Evolutionary conservation across 2,329 filamentous ascomycete genomes (phyloP), one percentile per base, ranked within the genome.

Genomic region (Xylaria polymorpha): DNA sequence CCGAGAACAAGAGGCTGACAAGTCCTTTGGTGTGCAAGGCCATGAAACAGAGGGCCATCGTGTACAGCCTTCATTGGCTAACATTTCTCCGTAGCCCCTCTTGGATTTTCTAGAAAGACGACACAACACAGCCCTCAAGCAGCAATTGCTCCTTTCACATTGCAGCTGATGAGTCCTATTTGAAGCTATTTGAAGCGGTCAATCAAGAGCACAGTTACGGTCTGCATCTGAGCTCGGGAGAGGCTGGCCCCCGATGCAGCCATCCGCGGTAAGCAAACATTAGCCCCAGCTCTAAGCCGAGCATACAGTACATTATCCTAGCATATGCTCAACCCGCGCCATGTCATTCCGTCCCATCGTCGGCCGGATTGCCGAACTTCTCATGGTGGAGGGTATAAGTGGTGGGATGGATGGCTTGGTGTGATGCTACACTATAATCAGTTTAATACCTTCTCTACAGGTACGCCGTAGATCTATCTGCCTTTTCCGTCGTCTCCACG

Each of bases 21-120:
- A 62, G 18, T 41, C 18, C 67, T 65, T 55, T n/a, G 18, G 18
- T 51, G 18, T 51, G 58, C 72, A 69, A 67, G 74, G 62, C 66
- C 58, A 70, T 75, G 74, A 76, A 75, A 75, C 74, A 67, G 44
- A 65, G 48, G 62, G 62, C 56, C 55, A 50, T 75, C 73, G 74
- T 76, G 74, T 75, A 71, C 66, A 35, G 43, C 62, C 62, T 69
- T 61, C 22, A 76, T 75, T 76, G 74, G 74, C 61, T 67, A 60
- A 61, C 41, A 22, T 14, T 35, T 61, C 29, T n/a, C 39, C 41
- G 57, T n/a, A 39, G 18, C 43, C 64, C 60, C 61, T 59, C 57
- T 65, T 53, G 25, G 46, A 15, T 65, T 56, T 70, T 70, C 68
- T 64, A 64, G 67, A 69, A 69, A 35, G 41, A 62, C 46, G 32